These are phyloP conservation scores for Phylloporus sp. DNA, from an alignment of 768 basidiomycete species.

Conservation along the genomic window DNA sequence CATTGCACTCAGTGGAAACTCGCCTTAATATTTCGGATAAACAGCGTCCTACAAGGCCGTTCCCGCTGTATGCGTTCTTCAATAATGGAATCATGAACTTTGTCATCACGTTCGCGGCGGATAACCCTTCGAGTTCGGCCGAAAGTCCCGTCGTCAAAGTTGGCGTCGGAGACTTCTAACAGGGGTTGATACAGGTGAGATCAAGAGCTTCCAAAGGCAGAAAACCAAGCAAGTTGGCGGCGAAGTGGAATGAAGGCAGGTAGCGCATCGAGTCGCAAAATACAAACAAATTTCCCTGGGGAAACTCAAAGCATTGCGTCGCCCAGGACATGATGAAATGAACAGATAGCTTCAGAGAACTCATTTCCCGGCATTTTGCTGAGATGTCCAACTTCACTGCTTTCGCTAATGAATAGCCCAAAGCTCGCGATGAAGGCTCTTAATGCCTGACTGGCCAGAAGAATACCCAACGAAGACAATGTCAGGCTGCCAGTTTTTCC, in stretches of 20 bases:
- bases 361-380: constrained; percentile 28
- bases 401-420: constrained; percentile 47
- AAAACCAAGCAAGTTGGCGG: constrained; percentile 38
- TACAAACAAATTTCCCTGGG: constrained; percentile 16
- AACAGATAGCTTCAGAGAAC: constrained; percentile 21
- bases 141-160: constrained; percentile 52
- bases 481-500: constrained; percentile 40
- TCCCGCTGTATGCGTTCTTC: constrained; percentile 93
- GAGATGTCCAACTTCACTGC: constrained; percentile 37
- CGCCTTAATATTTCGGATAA: constrained; percentile 98
- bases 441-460: constrained; percentile 27
- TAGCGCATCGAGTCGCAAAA: constrained; percentile 39
- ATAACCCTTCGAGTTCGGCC: constrained; percentile 45
- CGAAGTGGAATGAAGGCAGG: constrained; percentile 42
- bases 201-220: constrained; percentile 46
- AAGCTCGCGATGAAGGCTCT: constrained; percentile 40
- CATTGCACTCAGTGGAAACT: constrained; percentile 37
- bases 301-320: constrained; percentile 27
- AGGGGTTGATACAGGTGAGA: constrained; percentile 40
- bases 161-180: constrained; percentile 62
- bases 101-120: constrained; percentile 82
- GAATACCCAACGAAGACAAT: constrained; percentile 20
- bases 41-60: constrained; percentile 91
- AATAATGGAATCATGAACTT: constrained; percentile 87
- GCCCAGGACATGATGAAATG: constrained; percentile 15